These are phyloP conservation scores for Arachnopeziza araneosa DNA, from an alignment of 2,329 filamentous ascomycete genomes.

Conservation along the genomic window DNA sequence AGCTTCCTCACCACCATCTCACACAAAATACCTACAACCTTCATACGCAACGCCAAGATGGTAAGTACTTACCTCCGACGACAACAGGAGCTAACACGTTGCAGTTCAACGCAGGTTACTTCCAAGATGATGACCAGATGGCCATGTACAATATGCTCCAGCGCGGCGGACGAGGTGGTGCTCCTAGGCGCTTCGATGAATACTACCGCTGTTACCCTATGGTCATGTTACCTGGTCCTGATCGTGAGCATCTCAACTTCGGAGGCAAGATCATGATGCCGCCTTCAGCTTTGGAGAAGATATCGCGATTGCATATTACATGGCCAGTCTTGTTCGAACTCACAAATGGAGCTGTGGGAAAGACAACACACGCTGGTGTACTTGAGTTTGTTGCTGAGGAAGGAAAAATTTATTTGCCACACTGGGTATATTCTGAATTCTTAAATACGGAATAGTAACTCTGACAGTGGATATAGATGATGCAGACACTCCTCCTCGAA, in stretches of 20 bases:
- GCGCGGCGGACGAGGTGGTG: slow-evolving; percentile 17
- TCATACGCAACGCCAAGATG: slow-evolving; percentile 14
- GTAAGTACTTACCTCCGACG: slow-evolving; percentile 3
- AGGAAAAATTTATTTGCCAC: slow-evolving; percentile 90
- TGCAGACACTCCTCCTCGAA: slow-evolving; percentile 84
- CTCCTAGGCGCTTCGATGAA: slow-evolving; percentile 84
- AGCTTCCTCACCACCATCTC: neutral
- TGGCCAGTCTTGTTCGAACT: slow-evolving; percentile 98
- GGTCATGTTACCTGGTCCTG: slow-evolving; percentile 85
- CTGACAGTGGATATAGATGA: slow-evolving; percentile 55
- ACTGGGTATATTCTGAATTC: slow-evolving; percentile 62
- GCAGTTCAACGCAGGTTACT: slow-evolving; percentile 24
- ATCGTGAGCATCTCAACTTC: slow-evolving; percentile 86
- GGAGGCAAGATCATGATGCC: slow-evolving; percentile 97
- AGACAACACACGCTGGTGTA: slow-evolving; percentile 87
- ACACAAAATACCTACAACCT: neutral
- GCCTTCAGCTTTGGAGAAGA: slow-evolving; percentile 93
- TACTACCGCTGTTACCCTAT: slow-evolving; percentile 97
- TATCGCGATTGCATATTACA: slow-evolving; percentile 91
- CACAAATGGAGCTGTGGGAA: slow-evolving; percentile 75
- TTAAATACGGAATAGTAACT: neutral
- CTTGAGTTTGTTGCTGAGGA: slow-evolving; percentile 97
- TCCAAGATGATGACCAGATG: slow-evolving; percentile 27
- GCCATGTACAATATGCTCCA: slow-evolving; percentile 29
- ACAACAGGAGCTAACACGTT: slow-evolving; percentile 10